These are phyloP conservation scores for Candida incommunis DNA, from an alignment of 805 yeast genomes.

Conservation along the genomic window DNA sequence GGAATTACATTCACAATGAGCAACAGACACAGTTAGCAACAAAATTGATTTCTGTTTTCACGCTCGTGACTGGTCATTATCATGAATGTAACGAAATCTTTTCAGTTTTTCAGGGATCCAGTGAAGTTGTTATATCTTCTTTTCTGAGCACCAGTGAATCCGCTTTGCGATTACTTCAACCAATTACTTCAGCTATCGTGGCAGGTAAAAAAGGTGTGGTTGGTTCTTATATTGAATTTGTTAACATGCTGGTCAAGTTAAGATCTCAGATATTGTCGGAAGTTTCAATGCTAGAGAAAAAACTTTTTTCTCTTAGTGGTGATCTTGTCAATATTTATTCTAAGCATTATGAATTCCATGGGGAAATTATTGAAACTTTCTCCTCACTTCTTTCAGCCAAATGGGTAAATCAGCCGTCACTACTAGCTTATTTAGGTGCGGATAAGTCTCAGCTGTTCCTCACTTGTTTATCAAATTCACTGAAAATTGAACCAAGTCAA, in stretches of 20 bases:
- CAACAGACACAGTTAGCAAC: constrained; percentile 54
- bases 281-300: constrained; percentile 52
- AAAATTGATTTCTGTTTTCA: constrained; percentile 37
- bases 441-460: constrained; percentile 44
- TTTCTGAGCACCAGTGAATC: constrained; percentile 41
- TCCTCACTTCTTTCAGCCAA: constrained; percentile 21
- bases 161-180: constrained; percentile 38
- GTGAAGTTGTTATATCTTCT: constrained; percentile 34
- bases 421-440: constrained; percentile 62
- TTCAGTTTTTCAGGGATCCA: constrained; percentile 27
- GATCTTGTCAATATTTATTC: constrained; percentile 44
- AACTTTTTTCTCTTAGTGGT: constrained; percentile 40
- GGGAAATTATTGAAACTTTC: constrained; percentile 39
- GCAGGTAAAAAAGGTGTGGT: constrained; percentile 34
- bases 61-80: constrained; percentile 36
- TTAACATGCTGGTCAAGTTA: constrained; percentile 40
- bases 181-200: constrained; percentile 39
- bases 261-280: constrained; percentile 33
- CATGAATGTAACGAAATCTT: constrained; percentile 37
- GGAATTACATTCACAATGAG: constrained; percentile 43
- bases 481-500: constrained; percentile 30
- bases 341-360: constrained; percentile 31
- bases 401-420: constrained; percentile 47
- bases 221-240: constrained; percentile 35
- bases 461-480: constrained; percentile 41